Evolutionary conservation across 306 rosid genomes (phyloP).

Genomic region (Prunus padus): DNA sequence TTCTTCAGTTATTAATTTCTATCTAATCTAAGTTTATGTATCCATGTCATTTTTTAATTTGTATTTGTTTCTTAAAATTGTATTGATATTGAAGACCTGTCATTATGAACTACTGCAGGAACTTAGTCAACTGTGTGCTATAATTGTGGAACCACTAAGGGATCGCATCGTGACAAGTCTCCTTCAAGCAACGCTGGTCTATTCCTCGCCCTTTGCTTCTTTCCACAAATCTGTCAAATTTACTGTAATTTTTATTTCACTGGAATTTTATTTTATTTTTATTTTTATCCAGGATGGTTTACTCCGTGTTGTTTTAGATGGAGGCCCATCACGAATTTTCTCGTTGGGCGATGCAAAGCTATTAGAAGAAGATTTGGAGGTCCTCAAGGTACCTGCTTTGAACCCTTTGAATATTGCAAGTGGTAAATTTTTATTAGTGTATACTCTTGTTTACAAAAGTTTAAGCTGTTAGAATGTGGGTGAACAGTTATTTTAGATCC

Average conservation of each 20-base stretch:
- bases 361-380: slow-evolving; percentile 90
- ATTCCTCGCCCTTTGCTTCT: slow-evolving; percentile 25
- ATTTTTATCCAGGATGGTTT: slow-evolving; percentile 76
- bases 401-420: slow-evolving; percentile 16
- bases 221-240: slow-evolving; percentile 16
- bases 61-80: neutral
- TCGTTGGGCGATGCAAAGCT: slow-evolving; percentile 64
- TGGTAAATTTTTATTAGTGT: neutral
- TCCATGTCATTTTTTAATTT: neutral
- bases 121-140: slow-evolving; percentile 80
- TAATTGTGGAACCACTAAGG: slow-evolving; percentile 93
- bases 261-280: neutral
- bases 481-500: neutral
- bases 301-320: slow-evolving; percentile 85
- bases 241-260: slow-evolving; percentile 7
- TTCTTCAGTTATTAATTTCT: neutral
- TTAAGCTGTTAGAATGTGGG: slow-evolving; percentile 1
- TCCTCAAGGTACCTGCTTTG: slow-evolving; percentile 62
- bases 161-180: slow-evolving; percentile 96
- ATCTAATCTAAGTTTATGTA: neutral
- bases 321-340: slow-evolving; percentile 83
- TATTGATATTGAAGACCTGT: slow-evolving; percentile 2
- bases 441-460: neutral
- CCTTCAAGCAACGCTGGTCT: slow-evolving; percentile 95
- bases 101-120: slow-evolving; percentile 50